Conservation (phyloP, 1,139 yeast genomes). For the Candida sp. region DNA sequence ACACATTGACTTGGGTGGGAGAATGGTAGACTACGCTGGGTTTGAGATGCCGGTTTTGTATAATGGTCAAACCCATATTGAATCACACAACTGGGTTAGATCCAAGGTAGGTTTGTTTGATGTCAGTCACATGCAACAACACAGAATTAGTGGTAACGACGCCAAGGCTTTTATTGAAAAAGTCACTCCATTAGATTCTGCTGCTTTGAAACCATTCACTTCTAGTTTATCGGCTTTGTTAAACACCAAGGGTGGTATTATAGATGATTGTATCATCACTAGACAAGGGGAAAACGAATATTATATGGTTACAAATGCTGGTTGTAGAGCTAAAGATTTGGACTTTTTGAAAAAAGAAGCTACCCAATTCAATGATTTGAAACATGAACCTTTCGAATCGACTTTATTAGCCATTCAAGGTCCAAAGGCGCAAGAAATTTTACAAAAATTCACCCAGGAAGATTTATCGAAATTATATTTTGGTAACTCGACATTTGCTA, state of each 20-base stretch:
- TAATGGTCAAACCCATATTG: conserved; percentile 78
- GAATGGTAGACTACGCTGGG: conserved; percentile 95
- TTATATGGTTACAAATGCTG: conserved; percentile 97
- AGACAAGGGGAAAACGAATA: conserved; percentile 75
- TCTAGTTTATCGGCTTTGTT: conserved; percentile 79
- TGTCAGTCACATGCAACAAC: conserved; percentile 97
- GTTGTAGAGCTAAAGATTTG: conserved; percentile 81
- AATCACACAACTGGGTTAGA: conserved; percentile 95
- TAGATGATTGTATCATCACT: conserved; percentile 91
- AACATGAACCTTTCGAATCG: conserved; percentile 66
- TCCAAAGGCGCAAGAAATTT: conserved; percentile 66
- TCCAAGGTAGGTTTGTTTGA: conserved; percentile 86
- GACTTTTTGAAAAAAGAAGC: conserved; percentile 58
- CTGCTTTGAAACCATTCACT: conserved; percentile 48
- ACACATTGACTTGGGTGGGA: conserved; percentile 77
- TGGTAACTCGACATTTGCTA: conserved; percentile 65
- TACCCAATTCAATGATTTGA: conserved; percentile 39
- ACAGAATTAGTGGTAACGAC: conserved; percentile 65
- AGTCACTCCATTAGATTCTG: conserved; percentile 83
- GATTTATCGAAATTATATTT: conserved; percentile 64
- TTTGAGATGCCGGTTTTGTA: conserved; percentile 92
- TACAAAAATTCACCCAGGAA: conserved; percentile 61
- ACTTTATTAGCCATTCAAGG: conserved; percentile 91
- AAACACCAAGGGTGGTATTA: conserved; percentile 73
- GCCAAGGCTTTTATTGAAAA: conserved; percentile 70